Conservation (phyloP, 345 rosid species). For the Euclidium syriacum region DNA sequence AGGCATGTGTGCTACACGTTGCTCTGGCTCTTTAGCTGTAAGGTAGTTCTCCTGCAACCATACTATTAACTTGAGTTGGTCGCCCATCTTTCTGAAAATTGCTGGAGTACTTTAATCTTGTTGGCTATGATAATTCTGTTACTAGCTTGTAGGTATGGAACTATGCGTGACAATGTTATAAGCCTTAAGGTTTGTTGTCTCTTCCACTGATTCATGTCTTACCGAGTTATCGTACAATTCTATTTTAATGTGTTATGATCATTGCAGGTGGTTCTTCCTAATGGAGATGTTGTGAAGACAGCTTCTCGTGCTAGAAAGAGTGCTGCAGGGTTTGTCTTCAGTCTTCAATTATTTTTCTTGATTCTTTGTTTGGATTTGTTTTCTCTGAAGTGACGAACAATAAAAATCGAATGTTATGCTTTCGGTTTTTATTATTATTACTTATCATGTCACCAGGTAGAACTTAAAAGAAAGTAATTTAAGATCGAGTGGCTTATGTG, state of each 20-base stretch:
- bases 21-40: constrained; percentile 95
- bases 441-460: background rate
- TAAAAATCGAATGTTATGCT: background rate
- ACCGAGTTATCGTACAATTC: constrained; percentile 2
- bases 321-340: constrained; percentile 79
- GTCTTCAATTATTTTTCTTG: constrained; percentile 13
- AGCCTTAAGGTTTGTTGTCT: constrained; percentile 66
- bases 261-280: constrained; percentile 75
- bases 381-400: background rate
- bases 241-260: constrained; percentile 26
- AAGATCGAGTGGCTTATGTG: background rate
- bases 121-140: constrained; percentile 38
- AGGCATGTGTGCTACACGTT: constrained; percentile 98
- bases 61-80: background rate
- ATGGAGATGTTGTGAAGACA: constrained; percentile 91
- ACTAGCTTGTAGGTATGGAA: constrained; percentile 89
- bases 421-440: background rate
- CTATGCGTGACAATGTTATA: constrained; percentile 93
- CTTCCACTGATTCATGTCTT: constrained; percentile 12
- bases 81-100: background rate
- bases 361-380: background rate
- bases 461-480: background rate
- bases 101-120: constrained; percentile 6
- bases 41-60: constrained; percentile 44
- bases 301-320: constrained; percentile 98